phyloP scores from a whole-genome alignment of 805 yeast species.

The Metschnikowia noctiluminum region DNA sequence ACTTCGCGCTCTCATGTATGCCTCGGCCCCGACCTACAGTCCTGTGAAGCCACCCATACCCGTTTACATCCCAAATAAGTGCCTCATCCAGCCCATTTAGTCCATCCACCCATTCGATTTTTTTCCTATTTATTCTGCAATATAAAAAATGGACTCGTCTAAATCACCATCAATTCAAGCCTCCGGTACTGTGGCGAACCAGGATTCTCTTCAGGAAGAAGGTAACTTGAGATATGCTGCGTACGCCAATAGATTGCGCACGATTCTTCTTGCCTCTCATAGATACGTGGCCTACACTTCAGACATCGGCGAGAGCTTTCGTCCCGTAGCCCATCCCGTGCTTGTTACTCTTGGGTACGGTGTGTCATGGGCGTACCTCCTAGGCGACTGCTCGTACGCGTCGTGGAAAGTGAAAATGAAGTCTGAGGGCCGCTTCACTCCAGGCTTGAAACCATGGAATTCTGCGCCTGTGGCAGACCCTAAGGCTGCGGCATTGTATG shows the following conservation, averaged over 20 bases:
- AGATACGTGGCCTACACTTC: conserved; percentile 84
- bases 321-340: conserved; percentile 73
- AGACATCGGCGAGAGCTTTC: conserved; percentile 81
- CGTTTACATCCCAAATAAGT: not conserved
- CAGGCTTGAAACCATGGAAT: conserved; percentile 70
- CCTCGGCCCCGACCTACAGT: too few relatives aligned
- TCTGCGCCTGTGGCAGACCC: conserved; percentile 30
- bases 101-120: not conserved
- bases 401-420: conserved; percentile 69
- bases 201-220: conserved; percentile 18
- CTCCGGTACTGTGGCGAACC: conserved; percentile 5
- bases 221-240: conserved; percentile 68
- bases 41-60: too few relatives aligned
- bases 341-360: conserved; percentile 68
- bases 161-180: not conserved
- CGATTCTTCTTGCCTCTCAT: conserved; percentile 69
- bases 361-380: conserved; percentile 69
- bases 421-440: conserved; percentile 59
- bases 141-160: conserved; percentile 1
- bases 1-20: too few relatives aligned
- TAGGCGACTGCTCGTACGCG: conserved; percentile 72
- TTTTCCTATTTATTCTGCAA: not conserved
- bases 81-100: not conserved
- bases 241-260: conserved; percentile 70
- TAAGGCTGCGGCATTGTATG: conserved; percentile 37